Percentiles rank a stretch among this genome's conserved stretches.
Conservation (phyloP, 176 grass and related monocot species). For the Cenchrus americanus region DNA sequence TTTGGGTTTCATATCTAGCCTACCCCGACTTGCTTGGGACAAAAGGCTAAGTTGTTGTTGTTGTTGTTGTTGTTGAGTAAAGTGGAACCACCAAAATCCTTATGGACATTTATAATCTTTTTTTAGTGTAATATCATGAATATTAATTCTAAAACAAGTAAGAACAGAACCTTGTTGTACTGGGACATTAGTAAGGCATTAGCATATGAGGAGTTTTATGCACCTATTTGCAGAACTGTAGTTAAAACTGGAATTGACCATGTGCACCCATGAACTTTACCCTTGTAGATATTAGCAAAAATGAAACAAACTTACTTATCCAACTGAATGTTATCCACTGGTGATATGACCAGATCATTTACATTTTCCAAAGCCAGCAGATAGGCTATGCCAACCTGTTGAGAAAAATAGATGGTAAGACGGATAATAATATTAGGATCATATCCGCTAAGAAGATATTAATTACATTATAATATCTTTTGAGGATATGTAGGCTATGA, state of each 20-base stretch:
- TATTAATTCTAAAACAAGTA: not conserved
- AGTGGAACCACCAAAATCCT: not conserved
- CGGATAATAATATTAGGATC: slow-evolving; percentile 3
- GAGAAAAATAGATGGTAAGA: slow-evolving; percentile 12
- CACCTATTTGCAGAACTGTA: not conserved
- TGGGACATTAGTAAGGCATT: not conserved
- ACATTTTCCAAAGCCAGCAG: slow-evolving; percentile 86
- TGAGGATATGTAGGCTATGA: not conserved
- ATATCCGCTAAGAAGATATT: not conserved
- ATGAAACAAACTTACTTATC: slow-evolving; percentile 68
- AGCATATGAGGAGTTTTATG: slow-evolving; percentile 24
- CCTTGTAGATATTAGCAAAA: not conserved
- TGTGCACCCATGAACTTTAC: not conserved
- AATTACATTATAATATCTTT: not conserved
- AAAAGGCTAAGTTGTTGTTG: too few species aligned
- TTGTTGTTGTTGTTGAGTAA: slow-evolving; percentile 11
- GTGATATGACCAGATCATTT: slow-evolving; percentile 62
- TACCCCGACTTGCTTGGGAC: too few species aligned
- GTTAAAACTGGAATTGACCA: not conserved
- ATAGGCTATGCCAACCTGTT: slow-evolving; percentile 95
- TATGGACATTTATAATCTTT: not conserved
- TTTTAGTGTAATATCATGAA: not conserved
- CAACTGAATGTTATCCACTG: slow-evolving; percentile 85
- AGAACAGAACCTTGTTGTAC: not conserved
- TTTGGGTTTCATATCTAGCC: too few species aligned